phyloP scores from a whole-genome alignment of 2,329 filamentous ascomycete genomes.

The Xylogone sp. region DNA sequence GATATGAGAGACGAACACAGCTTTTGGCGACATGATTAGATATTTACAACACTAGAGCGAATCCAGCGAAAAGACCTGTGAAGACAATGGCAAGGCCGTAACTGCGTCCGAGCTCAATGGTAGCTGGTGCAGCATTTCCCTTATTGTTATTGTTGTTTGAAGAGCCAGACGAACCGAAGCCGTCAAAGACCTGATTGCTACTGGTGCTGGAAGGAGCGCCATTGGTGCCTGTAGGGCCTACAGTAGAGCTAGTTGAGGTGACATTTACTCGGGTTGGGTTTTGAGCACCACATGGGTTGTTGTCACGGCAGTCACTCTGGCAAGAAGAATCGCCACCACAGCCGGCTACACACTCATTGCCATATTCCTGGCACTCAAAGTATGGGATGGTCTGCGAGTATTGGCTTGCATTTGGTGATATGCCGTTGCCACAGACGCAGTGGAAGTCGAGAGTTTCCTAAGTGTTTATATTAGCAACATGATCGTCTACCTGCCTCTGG shows the following conservation, averaged over 20 bases:
- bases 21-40: too few species aligned
- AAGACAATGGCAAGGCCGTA: constrained; percentile 53
- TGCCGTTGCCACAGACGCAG: constrained; percentile 67
- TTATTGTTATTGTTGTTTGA: constrained; percentile 4
- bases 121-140: constrained; percentile 29
- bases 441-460: constrained; percentile 61
- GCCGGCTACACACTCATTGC: constrained; percentile 58
- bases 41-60: constrained; percentile 50
- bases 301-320: constrained; percentile 53
- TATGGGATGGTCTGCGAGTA: constrained; percentile 77
- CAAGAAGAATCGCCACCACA: constrained; percentile 59
- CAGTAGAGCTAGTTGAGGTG: constrained; percentile 38
- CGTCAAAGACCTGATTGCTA: constrained; percentile 37
- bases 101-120: constrained; percentile 49
- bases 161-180: constrained; percentile 30
- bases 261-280: constrained; percentile 58
- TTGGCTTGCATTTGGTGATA: constrained; percentile 68
- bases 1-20: neutral
- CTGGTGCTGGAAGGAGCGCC: constrained; percentile 26
- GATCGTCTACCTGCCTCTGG: neutral
- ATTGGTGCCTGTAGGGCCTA: constrained; percentile 37
- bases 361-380: constrained; percentile 71
- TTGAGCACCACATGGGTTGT: constrained; percentile 71
- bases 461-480: neutral
- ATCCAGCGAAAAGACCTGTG: constrained; percentile 53